These are phyloP conservation scores for Mycena polygramma DNA, from an alignment of 768 basidiomycete species.

Conservation along the genomic window DNA sequence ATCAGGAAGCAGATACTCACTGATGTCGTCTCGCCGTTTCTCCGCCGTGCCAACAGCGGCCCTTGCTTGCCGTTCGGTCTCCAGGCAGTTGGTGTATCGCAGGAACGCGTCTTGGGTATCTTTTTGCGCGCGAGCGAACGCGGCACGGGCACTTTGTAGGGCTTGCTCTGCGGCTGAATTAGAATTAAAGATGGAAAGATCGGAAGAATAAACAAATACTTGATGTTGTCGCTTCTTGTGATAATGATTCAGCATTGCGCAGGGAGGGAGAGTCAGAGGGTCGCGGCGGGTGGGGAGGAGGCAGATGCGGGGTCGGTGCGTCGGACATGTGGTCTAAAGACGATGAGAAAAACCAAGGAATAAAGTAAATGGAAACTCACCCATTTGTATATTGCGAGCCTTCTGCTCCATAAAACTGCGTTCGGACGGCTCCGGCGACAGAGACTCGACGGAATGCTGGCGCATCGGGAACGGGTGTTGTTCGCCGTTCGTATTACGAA, in stretches of 20 bases:
- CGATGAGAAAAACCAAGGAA: conserved; percentile 37
- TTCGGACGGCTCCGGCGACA: conserved; percentile 64
- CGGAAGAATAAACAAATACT: conserved; percentile 52
- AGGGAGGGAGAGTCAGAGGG: conserved; percentile 66
- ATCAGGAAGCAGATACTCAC: conserved; percentile 48
- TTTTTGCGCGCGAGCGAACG: conserved; percentile 74
- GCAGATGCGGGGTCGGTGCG: conserved; percentile 50
- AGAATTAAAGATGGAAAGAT: neutral
- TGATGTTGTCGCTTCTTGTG: conserved; percentile 70
- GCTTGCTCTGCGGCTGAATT: conserved; percentile 49
- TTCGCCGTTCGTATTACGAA: conserved; percentile 61
- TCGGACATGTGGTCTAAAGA: conserved; percentile 52
- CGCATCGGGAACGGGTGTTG: conserved; percentile 46
- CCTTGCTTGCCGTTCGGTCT: conserved; percentile 75
- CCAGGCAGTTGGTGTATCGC: conserved; percentile 76
- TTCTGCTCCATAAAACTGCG: conserved; percentile 51
- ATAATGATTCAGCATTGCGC: conserved; percentile 63
- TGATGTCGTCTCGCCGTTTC: conserved; percentile 77
- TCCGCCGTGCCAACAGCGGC: conserved; percentile 74
- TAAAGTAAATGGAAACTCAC: conserved; percentile 22
- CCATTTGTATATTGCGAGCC: conserved; percentile 24
- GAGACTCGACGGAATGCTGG: conserved; percentile 61
- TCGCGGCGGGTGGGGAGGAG: conserved; percentile 51
- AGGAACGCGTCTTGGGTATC: conserved; percentile 81
- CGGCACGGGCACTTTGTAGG: conserved; percentile 70